Evolutionary conservation across 2,329 filamentous ascomycete species (phyloP).

Genomic region (Akanthomyces lecanii): DNA sequence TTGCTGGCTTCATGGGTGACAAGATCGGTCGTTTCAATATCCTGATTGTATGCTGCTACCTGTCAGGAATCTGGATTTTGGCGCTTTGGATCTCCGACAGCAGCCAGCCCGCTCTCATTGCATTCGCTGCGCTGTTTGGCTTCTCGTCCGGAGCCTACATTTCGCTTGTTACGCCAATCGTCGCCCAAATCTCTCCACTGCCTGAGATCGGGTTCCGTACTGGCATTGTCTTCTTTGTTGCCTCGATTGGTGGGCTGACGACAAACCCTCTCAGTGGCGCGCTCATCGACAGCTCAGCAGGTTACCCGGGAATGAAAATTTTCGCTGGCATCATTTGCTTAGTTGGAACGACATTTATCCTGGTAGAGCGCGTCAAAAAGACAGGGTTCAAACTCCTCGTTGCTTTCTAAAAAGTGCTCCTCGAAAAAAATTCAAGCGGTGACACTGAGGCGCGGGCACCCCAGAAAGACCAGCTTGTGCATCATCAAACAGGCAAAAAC

Average conservation of each 20-base stretch:
- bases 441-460: neutral
- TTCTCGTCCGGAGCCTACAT: constrained; percentile 34
- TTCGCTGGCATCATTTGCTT: constrained; percentile 33
- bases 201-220: constrained; percentile 45
- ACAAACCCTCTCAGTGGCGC: constrained; percentile 54
- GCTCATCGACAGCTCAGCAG: constrained; percentile 28
- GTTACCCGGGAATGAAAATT: constrained; percentile 34
- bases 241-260: constrained; percentile 52
- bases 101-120: constrained; percentile 25
- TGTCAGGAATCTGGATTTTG: constrained; percentile 31
- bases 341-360: constrained; percentile 26
- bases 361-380: constrained; percentile 24
- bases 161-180: constrained; percentile 28
- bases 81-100: constrained; percentile 36
- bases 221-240: constrained; percentile 45
- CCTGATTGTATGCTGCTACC: constrained; percentile 38
- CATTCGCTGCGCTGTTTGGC: constrained; percentile 32
- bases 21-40: constrained; percentile 28
- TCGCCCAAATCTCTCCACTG: constrained; percentile 50
- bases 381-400: constrained; percentile 25
- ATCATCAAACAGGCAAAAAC: neutral
- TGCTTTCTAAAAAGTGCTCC: neutral
- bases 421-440: neutral
- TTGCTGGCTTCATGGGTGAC: constrained; percentile 24
- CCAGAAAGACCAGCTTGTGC: neutral